These are phyloP conservation scores for Fusarium sp. DNA, from an alignment of 2,329 filamentous ascomycete genomes.

Conservation along the genomic window DNA sequence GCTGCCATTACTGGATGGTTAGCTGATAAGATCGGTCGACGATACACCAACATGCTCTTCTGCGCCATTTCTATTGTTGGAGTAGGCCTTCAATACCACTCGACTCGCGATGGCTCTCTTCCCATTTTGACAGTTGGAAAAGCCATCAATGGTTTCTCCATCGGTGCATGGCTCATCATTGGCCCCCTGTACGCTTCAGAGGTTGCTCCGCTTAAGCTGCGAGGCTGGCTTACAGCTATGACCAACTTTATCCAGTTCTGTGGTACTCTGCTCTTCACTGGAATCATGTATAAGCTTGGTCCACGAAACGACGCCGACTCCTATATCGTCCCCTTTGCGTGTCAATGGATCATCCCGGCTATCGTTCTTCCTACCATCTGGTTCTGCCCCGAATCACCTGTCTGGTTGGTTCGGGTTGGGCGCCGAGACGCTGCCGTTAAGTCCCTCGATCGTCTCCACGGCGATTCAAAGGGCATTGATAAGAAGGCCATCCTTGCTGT, in stretches of 20 bases:
- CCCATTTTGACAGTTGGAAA: constrained; percentile 42
- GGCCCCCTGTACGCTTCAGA: not conserved
- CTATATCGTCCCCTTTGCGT: constrained; percentile 25
- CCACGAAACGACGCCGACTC: not conserved
- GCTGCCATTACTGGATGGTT: not conserved
- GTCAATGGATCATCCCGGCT: constrained; percentile 8
- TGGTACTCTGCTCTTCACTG: not conserved
- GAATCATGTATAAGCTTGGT: not conserved
- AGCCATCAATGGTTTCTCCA: constrained; percentile 17
- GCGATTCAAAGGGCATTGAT: constrained; percentile 42
- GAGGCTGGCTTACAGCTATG: not conserved
- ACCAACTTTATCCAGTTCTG: not conserved
- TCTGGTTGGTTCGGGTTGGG: constrained; percentile 51
- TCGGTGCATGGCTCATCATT: not conserved
- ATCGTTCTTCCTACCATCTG: not conserved
- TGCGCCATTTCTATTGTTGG: constrained; percentile 35
- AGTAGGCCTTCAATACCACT: constrained; percentile 48
- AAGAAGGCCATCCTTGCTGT: constrained; percentile 29
- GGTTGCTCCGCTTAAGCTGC: not conserved
- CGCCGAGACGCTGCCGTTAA: constrained; percentile 48
- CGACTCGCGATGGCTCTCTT: not conserved
- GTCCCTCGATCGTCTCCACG: constrained; percentile 48
- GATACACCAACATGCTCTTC: constrained; percentile 4
- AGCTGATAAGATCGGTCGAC: constrained; percentile 4
- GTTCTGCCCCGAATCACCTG: constrained; percentile 54